phyloP scores from a whole-genome alignment of 148 eudicot species.

The Cornus controversa region DNA sequence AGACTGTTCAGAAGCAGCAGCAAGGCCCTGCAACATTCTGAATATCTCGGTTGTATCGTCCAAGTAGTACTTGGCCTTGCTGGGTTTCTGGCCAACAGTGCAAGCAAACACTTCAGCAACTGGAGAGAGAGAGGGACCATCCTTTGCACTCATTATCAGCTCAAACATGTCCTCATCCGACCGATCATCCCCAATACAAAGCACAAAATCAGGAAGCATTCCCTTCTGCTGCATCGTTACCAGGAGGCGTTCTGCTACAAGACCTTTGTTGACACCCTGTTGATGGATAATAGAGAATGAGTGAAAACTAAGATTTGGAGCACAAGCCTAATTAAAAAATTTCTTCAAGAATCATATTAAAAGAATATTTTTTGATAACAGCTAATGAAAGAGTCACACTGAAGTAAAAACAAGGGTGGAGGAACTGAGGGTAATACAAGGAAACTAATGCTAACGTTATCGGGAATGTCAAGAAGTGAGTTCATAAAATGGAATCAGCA shows the following conservation, averaged over 20 bases:
- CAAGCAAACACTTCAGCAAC: conserved; percentile 75
- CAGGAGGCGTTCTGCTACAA: conserved; percentile 64
- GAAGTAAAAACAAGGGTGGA: not conserved
- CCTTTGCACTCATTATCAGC: conserved; percentile 58
- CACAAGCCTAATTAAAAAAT: not conserved
- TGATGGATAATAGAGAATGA: not conserved
- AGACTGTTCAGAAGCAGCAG: conserved; percentile 51
- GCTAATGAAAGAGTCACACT: too few relatives aligned
- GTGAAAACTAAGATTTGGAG: not conserved
- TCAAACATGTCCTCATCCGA: conserved; percentile 92
- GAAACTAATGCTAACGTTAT: too few relatives aligned
- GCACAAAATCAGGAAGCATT: conserved; percentile 78
- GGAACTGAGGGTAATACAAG: not conserved
- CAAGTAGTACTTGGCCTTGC: conserved; percentile 76
- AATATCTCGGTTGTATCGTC: conserved; percentile 64
- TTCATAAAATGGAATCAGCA: too few relatives aligned
- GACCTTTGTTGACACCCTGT: conserved; percentile 75
- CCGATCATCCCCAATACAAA: conserved; percentile 77
- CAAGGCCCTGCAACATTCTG: conserved; percentile 65
- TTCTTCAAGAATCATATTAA: not conserved
- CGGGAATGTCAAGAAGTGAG: too few relatives aligned
- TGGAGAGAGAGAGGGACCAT: conserved; percentile 55
- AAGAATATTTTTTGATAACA: not conserved
- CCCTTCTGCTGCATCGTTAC: conserved; percentile 51
- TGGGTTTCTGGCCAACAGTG: conserved; percentile 80